Evolutionary conservation across 371 early-diverging fungal species (phyloP).

Genomic region (Mortierella sp.): DNA sequence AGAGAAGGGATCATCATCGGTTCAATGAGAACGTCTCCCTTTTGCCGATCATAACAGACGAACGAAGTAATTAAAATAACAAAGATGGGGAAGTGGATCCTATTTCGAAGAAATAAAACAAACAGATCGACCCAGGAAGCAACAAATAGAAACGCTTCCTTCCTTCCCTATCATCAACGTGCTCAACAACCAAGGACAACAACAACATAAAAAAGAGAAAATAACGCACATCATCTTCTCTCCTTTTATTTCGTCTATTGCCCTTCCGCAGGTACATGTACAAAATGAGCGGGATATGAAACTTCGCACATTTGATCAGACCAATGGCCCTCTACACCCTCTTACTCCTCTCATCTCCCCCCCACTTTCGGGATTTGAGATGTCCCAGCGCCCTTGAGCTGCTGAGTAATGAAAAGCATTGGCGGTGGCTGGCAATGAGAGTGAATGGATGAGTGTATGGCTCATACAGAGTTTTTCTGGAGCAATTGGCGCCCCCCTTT

Average conservation of each 20-base stretch:
- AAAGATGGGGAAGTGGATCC: conserved; percentile 1
- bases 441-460: background rate
- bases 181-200: background rate
- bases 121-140: background rate
- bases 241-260: background rate
- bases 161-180: background rate
- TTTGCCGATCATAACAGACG: background rate
- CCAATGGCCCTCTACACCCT: background rate
- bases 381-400: conserved; percentile 9
- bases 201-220: background rate
- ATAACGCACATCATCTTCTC: background rate
- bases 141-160: background rate
- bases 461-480: background rate
- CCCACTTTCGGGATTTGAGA: conserved; percentile 1
- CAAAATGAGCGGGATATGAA: background rate
- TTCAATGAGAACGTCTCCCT: background rate
- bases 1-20: background rate
- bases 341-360: background rate
- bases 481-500: background rate
- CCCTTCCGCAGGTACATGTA: background rate
- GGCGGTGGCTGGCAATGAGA: no score
- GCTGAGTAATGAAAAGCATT: background rate
- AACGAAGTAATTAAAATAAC: background rate
- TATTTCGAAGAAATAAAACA: conserved; percentile 5
- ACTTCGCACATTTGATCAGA: background rate